A percentile compares a stretch with the other conserved stretches of the same genome.
Conservation (phyloP, 116 monocot species). For the Trichopus zeylanicus region DNA sequence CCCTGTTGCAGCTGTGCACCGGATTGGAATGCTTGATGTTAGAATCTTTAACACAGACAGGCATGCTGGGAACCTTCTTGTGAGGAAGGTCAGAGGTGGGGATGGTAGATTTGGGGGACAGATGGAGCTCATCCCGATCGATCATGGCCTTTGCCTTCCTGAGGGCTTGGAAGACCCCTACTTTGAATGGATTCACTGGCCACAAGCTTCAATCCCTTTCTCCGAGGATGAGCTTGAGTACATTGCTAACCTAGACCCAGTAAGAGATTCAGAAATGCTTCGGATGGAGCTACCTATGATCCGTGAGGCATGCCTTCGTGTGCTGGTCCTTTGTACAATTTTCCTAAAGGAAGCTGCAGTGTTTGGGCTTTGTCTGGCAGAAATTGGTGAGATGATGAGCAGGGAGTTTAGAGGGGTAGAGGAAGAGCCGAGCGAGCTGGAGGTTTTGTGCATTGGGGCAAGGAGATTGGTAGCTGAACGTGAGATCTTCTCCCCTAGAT, state of each 20-base stretch:
- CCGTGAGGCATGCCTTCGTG: constrained; percentile 71
- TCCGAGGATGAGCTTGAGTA: constrained; percentile 87
- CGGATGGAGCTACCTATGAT: constrained; percentile 74
- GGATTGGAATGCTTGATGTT: constrained; percentile 86
- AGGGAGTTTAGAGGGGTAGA: constrained; percentile 56
- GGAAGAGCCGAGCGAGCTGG: constrained; percentile 86
- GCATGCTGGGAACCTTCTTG: constrained; percentile 81
- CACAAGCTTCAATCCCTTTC: constrained; percentile 90
- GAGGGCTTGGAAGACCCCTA: constrained; percentile 91
- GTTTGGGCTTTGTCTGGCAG: constrained; percentile 69
- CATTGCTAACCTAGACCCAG: constrained; percentile 71
- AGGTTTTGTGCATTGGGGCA: constrained; percentile 78
- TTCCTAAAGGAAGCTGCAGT: constrained; percentile 82
- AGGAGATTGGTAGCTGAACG: constrained; percentile 50
- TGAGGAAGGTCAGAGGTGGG: constrained; percentile 44
- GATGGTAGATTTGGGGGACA: constrained; percentile 45
- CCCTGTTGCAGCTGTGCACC: constrained; percentile 71
- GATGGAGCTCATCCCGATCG: constrained; percentile 78
- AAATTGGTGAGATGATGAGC: constrained; percentile 97
- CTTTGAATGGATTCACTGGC: constrained; percentile 98
- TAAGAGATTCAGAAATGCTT: constrained; percentile 55
- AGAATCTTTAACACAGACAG: constrained; percentile 89
- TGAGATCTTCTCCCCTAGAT: constrained; percentile 19
- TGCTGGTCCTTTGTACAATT: constrained; percentile 62
- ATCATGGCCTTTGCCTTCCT: constrained; percentile 88